phyloP scores from a whole-genome alignment of 495 filamentous ascomycete species.

The Neurospora hispaniola region DNA sequence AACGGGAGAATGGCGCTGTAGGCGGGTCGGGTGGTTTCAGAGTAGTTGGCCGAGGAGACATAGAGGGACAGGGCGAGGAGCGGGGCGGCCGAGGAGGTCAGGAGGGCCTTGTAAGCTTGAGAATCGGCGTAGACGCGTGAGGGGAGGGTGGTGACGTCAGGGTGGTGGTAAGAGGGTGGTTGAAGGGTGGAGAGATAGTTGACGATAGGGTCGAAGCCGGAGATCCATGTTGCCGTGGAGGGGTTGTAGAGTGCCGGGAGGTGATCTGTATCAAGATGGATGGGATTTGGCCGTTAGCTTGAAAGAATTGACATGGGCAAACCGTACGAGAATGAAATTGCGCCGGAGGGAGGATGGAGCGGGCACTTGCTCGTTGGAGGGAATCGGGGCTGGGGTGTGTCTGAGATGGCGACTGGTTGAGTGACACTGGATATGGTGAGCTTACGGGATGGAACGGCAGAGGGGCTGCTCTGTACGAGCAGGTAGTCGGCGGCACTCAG shows the following conservation, averaged over 20 bases:
- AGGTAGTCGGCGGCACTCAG: constrained; percentile 55
- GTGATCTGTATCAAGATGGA: constrained; percentile 40
- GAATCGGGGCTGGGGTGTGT: not conserved
- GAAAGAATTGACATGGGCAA: not conserved
- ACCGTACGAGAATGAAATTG: constrained; percentile 7
- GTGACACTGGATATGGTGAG: constrained; percentile 4
- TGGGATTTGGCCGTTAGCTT: constrained; percentile 4
- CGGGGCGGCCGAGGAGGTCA: constrained; percentile 51
- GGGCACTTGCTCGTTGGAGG: not conserved
- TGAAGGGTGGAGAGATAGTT: constrained; percentile 44
- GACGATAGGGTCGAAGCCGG: constrained; percentile 65
- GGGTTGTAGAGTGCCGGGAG: constrained; percentile 64
- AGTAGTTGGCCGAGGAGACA: constrained; percentile 78
- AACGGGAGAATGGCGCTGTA: constrained; percentile 68
- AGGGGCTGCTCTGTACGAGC: constrained; percentile 63
- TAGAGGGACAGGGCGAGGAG: constrained; percentile 78
- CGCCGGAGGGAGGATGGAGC: not conserved
- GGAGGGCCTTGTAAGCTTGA: constrained; percentile 57
- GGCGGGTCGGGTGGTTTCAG: constrained; percentile 56
- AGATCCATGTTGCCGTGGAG: constrained; percentile 41
- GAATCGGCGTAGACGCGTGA: constrained; percentile 57
- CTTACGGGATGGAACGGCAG: constrained; percentile 67
- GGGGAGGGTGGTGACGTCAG: constrained; percentile 43
- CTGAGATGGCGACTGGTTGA: not conserved
- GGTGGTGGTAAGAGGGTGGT: constrained; percentile 49